Percentiles rank a stretch among this genome's conserved stretches.
phyloP scores from a whole-genome alignment of 169 alveolate species.

The Cryptosporidium ubiquitum region DNA sequence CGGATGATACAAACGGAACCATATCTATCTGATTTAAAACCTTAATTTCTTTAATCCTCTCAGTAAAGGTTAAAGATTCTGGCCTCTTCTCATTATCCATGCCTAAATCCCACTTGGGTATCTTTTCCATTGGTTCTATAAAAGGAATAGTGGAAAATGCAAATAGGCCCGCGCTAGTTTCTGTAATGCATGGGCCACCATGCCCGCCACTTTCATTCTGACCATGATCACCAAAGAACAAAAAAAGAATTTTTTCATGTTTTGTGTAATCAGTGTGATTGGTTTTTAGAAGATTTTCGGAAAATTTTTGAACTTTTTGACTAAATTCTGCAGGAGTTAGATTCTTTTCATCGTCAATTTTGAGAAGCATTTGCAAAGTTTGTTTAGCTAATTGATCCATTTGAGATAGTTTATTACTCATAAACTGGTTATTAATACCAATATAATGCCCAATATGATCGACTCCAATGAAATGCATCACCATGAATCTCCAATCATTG shows the following conservation, averaged over 20 bases:
- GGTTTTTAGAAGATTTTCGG: no score
- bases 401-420: slow-evolving; percentile 26
- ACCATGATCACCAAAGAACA: slow-evolving; percentile 63
- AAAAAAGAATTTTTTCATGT: slow-evolving; percentile 25
- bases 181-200: slow-evolving; percentile 40
- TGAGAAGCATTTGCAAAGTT: background rate
- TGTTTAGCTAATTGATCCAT: slow-evolving; percentile 8
- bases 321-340: background rate
- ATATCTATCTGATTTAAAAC: slow-evolving; percentile 29
- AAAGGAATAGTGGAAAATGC: slow-evolving; percentile 42
- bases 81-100: background rate
- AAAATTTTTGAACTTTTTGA: background rate
- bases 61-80: background rate
- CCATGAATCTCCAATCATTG: slow-evolving; percentile 38
- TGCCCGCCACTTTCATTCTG: slow-evolving; percentile 59
- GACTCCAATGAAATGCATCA: slow-evolving; percentile 42
- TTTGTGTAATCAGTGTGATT: no score
- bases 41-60: slow-evolving; percentile 11
- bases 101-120: background rate
- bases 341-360: background rate
- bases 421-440: background rate
- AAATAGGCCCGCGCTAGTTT: slow-evolving; percentile 38
- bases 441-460: slow-evolving; percentile 56
- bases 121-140: background rate
- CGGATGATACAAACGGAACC: slow-evolving; percentile 29